These are phyloP conservation scores for Erigeron canadensis DNA, from an alignment of 129 eudicot species.

Conservation along the genomic window DNA sequence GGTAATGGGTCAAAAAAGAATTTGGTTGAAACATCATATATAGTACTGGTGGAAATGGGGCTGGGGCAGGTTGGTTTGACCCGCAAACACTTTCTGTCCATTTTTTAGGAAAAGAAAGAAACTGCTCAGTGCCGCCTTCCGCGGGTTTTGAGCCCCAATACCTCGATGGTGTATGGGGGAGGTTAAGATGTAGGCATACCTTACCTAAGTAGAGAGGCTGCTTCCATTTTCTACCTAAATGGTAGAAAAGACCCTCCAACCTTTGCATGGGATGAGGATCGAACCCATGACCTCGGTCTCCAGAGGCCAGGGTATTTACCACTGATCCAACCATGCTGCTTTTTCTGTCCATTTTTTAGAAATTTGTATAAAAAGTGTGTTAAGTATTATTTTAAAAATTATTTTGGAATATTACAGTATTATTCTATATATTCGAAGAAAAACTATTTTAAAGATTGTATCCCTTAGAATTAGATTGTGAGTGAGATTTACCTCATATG, in stretches of 20 bases:
- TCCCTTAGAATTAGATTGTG: not conserved
- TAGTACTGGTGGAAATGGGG: not conserved
- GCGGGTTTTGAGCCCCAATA: too few relatives aligned
- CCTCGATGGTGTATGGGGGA: too few relatives aligned
- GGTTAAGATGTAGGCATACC: too few relatives aligned
- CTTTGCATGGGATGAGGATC: too few relatives aligned
- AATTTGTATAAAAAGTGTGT: not conserved
- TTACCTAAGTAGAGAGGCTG: too few relatives aligned
- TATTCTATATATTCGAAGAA: not conserved
- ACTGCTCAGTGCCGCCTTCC: too few relatives aligned
- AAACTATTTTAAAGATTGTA: not conserved
- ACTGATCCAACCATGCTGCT: too few relatives aligned
- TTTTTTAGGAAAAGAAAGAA: not conserved
- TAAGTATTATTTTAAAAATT: not conserved
- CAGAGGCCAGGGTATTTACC: too few relatives aligned
- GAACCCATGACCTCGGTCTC: too few relatives aligned
- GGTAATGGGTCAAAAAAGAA: not conserved
- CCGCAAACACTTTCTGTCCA: not conserved
- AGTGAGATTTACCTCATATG: not conserved
- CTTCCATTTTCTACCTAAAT: too few relatives aligned
- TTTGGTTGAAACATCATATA: not conserved
- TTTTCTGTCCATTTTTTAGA: too few relatives aligned
- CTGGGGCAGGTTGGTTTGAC: constrained; percentile 3
- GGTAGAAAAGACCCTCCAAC: too few relatives aligned
- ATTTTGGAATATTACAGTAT: not conserved